A percentile compares a stretch with the other conserved stretches of the same genome.
Evolutionary conservation across 805 yeast species (phyloP).

Genomic region (Candida insectorum): DNA sequence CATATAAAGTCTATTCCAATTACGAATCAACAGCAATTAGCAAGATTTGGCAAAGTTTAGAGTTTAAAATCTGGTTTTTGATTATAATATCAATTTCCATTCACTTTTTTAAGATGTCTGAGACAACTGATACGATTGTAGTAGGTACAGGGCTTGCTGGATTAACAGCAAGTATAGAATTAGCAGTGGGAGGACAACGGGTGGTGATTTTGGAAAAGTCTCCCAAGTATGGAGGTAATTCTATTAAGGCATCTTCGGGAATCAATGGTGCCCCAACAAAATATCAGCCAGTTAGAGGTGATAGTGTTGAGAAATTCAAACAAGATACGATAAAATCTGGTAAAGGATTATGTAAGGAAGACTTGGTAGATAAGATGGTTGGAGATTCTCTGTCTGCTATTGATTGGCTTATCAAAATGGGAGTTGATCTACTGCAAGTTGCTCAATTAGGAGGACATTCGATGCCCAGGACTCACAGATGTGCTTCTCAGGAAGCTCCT

Average conservation of each 20-base stretch:
- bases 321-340: slow-evolving; percentile 34
- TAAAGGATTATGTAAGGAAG: slow-evolving; percentile 21
- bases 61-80: no score
- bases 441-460: slow-evolving; percentile 40
- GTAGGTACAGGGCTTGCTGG: slow-evolving; percentile 61
- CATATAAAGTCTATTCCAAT: no score
- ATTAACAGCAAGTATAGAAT: slow-evolving; percentile 39
- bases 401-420: slow-evolving; percentile 26
- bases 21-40: no score
- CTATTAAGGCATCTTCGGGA: slow-evolving; percentile 60
- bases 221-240: slow-evolving; percentile 52
- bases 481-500: slow-evolving; percentile 48
- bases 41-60: no score
- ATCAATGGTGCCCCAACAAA: slow-evolving; percentile 44
- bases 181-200: slow-evolving; percentile 34
- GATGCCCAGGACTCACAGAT: slow-evolving; percentile 37
- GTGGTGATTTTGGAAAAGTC: slow-evolving; percentile 50
- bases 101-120: not conserved
- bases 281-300: slow-evolving; percentile 22
- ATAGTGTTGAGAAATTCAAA: slow-evolving; percentile 23
- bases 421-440: slow-evolving; percentile 29
- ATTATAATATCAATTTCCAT: not conserved
- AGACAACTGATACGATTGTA: slow-evolving; percentile 25
- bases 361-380: slow-evolving; percentile 24
- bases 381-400: slow-evolving; percentile 27